Base-by-base conservation (phyloP, 1,284 basidiomycete species). In the Farysia itapuensis region DNA sequence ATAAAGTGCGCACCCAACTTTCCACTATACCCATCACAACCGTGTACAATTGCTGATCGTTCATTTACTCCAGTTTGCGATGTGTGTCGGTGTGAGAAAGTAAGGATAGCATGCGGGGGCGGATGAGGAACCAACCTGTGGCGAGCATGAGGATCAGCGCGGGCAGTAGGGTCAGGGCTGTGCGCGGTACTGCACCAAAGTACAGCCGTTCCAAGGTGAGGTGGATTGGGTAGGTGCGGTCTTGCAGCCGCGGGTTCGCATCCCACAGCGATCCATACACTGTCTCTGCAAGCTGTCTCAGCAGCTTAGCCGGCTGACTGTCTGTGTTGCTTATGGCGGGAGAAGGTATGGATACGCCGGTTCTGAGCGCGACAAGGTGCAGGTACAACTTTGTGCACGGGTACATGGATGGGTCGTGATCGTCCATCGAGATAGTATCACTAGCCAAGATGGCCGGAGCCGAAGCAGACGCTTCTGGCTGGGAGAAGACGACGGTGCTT, bases 301-400 rank as follows among this genome's bases (percentile, higher is more conserved):
- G 38, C 0, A 33, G 4, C 20, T 16, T 23, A 1, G 2, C 12
- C 6, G 11, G 9, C 22, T 12, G 20, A 11, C 23, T 26, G 4
- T 9, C 20, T 5, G 22, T 16, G 8, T n/a, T 7, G 6, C 18
- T 12, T 3, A 18, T 14, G 2, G 6, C n/a, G 2, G 46, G 25
- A 0, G 34, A 16, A 1, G 49, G 57, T 20, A 56, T 56, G 2
- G 35, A 14, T 4, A 61, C 20, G 1, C 58, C 58, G 0, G 36
- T 23, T 15, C 32, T 18, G 3, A 22, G 6, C 5, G 41, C 37
- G 20, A 40, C 36, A 13, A 63, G 22, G 36, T 52, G 48, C 4
- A 63, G 31, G 18, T 38, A 63, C 5, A 57, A 2, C 6, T 37
- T 51, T 0, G 48, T 26, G 29, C 59, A 63, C 0, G 59, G 59